Evolutionary conservation across 75 land plant genomes (phyloP), one percentile per base, ranked within the genome.

Genomic region (Azolla pinnata): DNA sequence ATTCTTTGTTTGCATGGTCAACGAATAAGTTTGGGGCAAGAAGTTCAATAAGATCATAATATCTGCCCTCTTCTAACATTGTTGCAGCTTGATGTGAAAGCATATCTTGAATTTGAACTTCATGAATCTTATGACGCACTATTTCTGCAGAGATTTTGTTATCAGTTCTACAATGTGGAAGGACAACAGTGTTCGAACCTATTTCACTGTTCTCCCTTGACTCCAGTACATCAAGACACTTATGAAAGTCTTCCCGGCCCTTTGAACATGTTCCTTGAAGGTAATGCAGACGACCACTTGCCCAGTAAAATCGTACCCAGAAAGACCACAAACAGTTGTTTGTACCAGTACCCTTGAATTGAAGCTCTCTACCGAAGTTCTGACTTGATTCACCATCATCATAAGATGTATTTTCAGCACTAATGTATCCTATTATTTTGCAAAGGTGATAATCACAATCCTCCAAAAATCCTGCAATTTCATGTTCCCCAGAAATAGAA

Each of bases 361-460:
- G 51, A 59, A 59, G 61, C 32, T 24, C 24, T 17, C 48, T 27
- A 31, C 26, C 55, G 21, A 30, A 33, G 31, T 31, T 29, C 35
- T 5, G 40, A 33, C 9, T 45, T 59, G 32, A 30, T 20, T n/a
- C 19, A 12, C 40, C 12, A 5, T 5, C 12, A 35, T 35, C 40
- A 5, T 5, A 12, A 12, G 40, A 35, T 5, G 40, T 5, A 35
- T 5, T 35, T 5, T 5, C 12, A 2, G 54, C 31, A 66, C 79
- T 73, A 46, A 83, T 73, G 16, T 54, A 66, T 55, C 82, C 97
- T 59, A 91, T 63, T 30, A 91, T 70, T 61, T 80, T 83, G 58
- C 97, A 91, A 21, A 91, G 80, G 68, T 87, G 88, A 65, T 88
- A 87, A 19, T 84, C 75, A 51, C 78, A 75, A 47, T 91, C 93